These are phyloP conservation scores for Xylariaceae sp. DNA, from an alignment of 2,329 filamentous ascomycete genomes.

Conservation along the genomic window DNA sequence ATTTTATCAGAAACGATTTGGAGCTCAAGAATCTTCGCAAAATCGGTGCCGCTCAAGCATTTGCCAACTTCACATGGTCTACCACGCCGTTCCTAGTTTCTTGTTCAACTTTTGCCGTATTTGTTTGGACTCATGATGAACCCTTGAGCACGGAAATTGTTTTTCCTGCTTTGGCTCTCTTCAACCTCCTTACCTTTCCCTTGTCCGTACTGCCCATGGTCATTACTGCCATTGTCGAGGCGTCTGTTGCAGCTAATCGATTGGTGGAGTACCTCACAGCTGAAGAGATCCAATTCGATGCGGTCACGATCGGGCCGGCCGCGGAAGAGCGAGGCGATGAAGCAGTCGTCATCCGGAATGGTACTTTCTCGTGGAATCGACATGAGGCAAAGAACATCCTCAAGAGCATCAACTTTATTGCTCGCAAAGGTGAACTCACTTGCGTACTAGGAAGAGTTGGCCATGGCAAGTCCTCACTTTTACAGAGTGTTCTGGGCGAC, in stretches of 20 bases:
- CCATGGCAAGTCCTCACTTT: conserved; percentile 86
- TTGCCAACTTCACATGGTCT: conserved; percentile 97
- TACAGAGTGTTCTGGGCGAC: conserved; percentile 85
- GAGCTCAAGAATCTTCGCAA: conserved; percentile 94
- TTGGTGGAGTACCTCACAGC: conserved; percentile 80
- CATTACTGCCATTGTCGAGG: conserved; percentile 93
- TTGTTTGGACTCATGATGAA: conserved; percentile 75
- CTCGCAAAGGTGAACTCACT: conserved; percentile 86
- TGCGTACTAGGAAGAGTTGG: conserved; percentile 95
- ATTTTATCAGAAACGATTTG: conserved; percentile 90
- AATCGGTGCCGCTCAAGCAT: conserved; percentile 88
- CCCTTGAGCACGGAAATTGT: conserved; percentile 92
- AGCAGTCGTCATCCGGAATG: conserved; percentile 76
- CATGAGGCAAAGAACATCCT: conserved; percentile 68
- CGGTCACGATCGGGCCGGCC: conserved; percentile 65
- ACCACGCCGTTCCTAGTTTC: conserved; percentile 97
- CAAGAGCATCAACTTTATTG: conserved; percentile 80
- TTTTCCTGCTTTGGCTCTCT: conserved; percentile 84
- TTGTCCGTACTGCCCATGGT: conserved; percentile 95
- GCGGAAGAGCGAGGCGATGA: conserved; percentile 79
- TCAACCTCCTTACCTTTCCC: conserved; percentile 95
- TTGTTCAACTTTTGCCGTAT: conserved; percentile 92
- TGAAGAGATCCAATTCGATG: conserved; percentile 85
- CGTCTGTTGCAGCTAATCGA: conserved; percentile 84
- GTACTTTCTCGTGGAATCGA: conserved; percentile 91